These are phyloP conservation scores for Candida buenavistaensis DNA, from an alignment of 1,139 yeast genomes.

Conservation along the genomic window DNA sequence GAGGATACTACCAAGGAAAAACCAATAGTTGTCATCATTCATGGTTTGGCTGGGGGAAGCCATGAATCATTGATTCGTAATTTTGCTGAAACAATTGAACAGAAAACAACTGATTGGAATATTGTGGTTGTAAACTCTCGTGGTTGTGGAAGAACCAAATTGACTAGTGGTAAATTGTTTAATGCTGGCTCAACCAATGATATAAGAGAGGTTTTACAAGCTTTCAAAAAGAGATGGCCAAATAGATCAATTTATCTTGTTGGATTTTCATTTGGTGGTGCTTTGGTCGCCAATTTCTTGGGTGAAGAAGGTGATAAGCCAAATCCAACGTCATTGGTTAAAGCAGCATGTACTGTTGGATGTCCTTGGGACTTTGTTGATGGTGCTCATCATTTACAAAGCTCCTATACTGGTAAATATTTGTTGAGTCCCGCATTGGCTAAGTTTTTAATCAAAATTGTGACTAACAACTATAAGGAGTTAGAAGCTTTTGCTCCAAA, in stretches of 20 bases:
- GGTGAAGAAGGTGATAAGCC: conserved; percentile 54
- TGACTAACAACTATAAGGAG: conserved; percentile 60
- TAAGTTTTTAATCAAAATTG: conserved; percentile 58
- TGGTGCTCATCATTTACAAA: conserved; percentile 51
- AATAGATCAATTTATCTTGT: conserved; percentile 70
- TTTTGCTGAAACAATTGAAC: conserved; percentile 38
- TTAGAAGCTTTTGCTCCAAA: conserved; percentile 40
- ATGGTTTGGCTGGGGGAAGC: conserved; percentile 91
- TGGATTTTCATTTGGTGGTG: conserved; percentile 90
- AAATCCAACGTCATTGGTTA: conserved; percentile 36
- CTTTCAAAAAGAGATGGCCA: conserved; percentile 60
- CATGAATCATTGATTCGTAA: conserved; percentile 86
- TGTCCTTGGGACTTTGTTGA: conserved; percentile 83
- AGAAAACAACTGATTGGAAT: conserved; percentile 41
- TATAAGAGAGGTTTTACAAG: conserved; percentile 57
- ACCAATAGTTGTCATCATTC: conserved; percentile 72
- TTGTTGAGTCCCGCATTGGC: conserved; percentile 70
- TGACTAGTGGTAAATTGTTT: conserved; percentile 74
- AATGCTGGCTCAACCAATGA: conserved; percentile 77
- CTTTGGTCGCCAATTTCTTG: conserved; percentile 72
- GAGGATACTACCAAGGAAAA: conserved; percentile 30
- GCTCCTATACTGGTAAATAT: conserved; percentile 58
- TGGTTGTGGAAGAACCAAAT: conserved; percentile 83
- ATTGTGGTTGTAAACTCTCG: conserved; percentile 76
- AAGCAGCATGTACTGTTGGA: conserved; percentile 68